Conservation (phyloP, 495 filamentous ascomycete species). For the Hypoxylon cercidicola region DNA sequence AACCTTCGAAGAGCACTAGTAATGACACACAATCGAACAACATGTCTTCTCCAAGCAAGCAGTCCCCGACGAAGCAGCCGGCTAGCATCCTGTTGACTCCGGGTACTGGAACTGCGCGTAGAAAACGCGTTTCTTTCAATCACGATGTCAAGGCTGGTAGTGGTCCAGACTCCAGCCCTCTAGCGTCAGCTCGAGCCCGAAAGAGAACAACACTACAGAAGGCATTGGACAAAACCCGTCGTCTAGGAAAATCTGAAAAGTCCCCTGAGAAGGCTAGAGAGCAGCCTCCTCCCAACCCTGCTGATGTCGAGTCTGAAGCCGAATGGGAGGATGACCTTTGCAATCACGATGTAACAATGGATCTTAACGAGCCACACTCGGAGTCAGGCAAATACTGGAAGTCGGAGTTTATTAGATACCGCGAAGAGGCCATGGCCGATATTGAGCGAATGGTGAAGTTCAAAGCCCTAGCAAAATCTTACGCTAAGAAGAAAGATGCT, state of each 20-base stretch:
- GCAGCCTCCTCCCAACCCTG: slow-evolving; percentile 33
- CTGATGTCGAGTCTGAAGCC: slow-evolving; percentile 50
- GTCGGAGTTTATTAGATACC: slow-evolving; percentile 83
- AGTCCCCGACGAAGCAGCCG: slow-evolving; percentile 56
- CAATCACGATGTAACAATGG: slow-evolving; percentile 73
- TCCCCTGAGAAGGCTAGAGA: slow-evolving; percentile 34
- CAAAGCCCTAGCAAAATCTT: slow-evolving; percentile 85
- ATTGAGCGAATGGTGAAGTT: slow-evolving; percentile 82
- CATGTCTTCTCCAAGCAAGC: slow-evolving; percentile 31
- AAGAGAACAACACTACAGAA: slow-evolving; percentile 67
- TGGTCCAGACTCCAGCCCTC: slow-evolving; percentile 70
- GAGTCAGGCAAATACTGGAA: slow-evolving; percentile 96
- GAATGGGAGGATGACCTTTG: slow-evolving; percentile 56
- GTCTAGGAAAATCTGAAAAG: slow-evolving; percentile 43
- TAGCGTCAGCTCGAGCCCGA: slow-evolving; percentile 46
- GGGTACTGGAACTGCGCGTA: slow-evolving; percentile 77
- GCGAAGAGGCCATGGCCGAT: slow-evolving; percentile 78
- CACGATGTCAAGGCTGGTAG: slow-evolving; percentile 64
- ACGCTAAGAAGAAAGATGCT: slow-evolving; percentile 87
- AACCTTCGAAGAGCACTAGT: slow-evolving; percentile 13
- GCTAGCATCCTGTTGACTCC: slow-evolving; percentile 85
- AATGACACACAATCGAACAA: slow-evolving; percentile 16
- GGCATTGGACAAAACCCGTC: slow-evolving; percentile 55
- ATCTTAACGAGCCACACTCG: slow-evolving; percentile 82
- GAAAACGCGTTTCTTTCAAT: slow-evolving; percentile 92